A percentile compares a stretch with the other conserved stretches of the same genome.
These are phyloP conservation scores for Diplogelasinospora grovesii DNA, from an alignment of 495 filamentous ascomycete species.

Conservation along the genomic window DNA sequence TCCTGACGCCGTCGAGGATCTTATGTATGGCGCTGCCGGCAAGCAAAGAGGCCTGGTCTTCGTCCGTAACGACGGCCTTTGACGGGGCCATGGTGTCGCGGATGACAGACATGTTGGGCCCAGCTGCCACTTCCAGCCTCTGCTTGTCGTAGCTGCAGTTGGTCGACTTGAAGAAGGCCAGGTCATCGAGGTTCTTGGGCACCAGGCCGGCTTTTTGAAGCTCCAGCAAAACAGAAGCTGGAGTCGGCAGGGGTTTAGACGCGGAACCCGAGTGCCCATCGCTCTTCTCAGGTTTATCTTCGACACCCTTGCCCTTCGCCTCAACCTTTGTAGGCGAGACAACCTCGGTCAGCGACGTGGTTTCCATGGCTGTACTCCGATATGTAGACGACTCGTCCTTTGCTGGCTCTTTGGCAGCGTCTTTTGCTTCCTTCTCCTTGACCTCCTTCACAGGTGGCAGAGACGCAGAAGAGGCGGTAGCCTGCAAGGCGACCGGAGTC, in stretches of 20 bases:
- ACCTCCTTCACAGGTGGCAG: slow-evolving; percentile 28
- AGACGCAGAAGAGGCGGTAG: slow-evolving; percentile 26
- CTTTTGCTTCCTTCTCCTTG: slow-evolving; percentile 21
- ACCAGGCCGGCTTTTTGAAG: slow-evolving; percentile 20
- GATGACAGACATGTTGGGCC: no score
- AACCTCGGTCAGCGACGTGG: slow-evolving; percentile 25
- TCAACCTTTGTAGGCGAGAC: slow-evolving; percentile 5
- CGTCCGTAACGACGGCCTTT: slow-evolving; percentile 45
- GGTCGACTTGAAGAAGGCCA: slow-evolving; percentile 31
- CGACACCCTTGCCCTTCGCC: slow-evolving; percentile 11
- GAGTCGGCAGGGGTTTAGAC: slow-evolving; percentile 25
- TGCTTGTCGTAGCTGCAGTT: slow-evolving; percentile 13
- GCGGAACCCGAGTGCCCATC: slow-evolving; percentile 1
- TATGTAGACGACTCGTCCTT: slow-evolving; percentile 28
- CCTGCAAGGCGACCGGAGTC: slow-evolving; percentile 20
- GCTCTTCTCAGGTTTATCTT: slow-evolving; percentile 6
- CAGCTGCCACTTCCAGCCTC: slow-evolving; percentile 11
- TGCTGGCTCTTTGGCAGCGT: slow-evolving; percentile 26
- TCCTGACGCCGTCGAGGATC: slow-evolving; percentile 40
- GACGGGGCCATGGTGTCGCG: slow-evolving; percentile 26
- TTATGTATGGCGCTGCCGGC: slow-evolving; percentile 47
- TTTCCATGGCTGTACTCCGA: slow-evolving; percentile 26
- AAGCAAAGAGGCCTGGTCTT: slow-evolving; percentile 42
- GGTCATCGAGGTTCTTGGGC: slow-evolving; percentile 17
- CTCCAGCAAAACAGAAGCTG: slow-evolving; percentile 28